Base-by-base conservation (phyloP, 2,329 filamentous ascomycete genomes). In the Aspergillus pseudotamarii region DNA sequence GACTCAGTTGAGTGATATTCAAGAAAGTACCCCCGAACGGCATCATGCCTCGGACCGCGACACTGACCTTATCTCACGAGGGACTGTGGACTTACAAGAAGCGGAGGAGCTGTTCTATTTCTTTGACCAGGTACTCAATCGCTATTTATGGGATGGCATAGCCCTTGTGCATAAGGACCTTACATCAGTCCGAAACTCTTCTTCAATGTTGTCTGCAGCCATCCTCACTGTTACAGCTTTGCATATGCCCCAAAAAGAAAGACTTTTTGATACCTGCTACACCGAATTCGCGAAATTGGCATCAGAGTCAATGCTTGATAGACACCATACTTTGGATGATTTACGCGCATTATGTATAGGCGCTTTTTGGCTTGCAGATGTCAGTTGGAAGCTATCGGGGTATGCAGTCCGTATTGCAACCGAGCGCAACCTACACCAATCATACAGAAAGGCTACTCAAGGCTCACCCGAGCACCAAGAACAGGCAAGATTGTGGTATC, bases 351-450 rank as follows among this genome's bases (percentile, higher is more conserved):
- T 86, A 55, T 85, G 84, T 64, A 83, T 86, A 50, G 84, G 81
- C 9, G 82, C 83, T 6, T 86, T 85, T 66, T 86, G 84, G 84
- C 78, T 86, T 10, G 82, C 82, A 26, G 83, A 86, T 68, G 80
- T 85, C 19, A 83, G 66, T 76, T 82, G 73, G 82, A 84, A 79
- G 61, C 66, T 80, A 3, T 79, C 78, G n/a, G 78, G 77, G 3
- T 77, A 79, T 65, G 78, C 77, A 11, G 76, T 79, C 11, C 76
- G 78, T 10, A 79, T 79, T 64, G 78, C 80, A 8, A 81, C 78
- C 4, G 79, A 81, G 62, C 78, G 76, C 38, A 78, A 77, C 50
- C 70, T 81, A 28, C 78, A 80, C 50, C 79, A 79, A 59, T 81
- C 74, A 57, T 81, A 79, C 60, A 75, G 78, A 43, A 78, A 77